A percentile compares a stretch with the other conserved stretches of the same genome.
phyloP scores from a whole-genome alignment of 768 basidiomycete genomes.

The Mycena indigotica region DNA sequence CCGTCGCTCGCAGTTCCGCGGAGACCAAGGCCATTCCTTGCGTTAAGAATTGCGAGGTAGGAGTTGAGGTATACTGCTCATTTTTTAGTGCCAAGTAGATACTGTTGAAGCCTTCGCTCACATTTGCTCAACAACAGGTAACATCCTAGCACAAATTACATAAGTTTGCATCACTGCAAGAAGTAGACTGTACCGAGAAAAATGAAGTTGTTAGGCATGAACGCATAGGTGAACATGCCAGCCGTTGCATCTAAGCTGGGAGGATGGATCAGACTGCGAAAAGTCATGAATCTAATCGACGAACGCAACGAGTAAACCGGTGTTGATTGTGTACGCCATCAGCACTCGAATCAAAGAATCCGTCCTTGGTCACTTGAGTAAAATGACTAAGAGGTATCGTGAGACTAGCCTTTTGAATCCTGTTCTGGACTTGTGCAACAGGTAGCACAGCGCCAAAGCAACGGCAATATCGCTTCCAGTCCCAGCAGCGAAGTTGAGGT shows the following conservation, averaged over 20 bases:
- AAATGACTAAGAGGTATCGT: neutral
- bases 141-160: conserved; percentile 34
- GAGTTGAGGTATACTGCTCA: conserved; percentile 56
- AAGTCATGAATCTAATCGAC: conserved; percentile 27
- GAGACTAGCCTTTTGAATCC: conserved; percentile 41
- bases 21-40: conserved; percentile 45
- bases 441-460: conserved; percentile 49
- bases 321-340: conserved; percentile 57
- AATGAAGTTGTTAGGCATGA: conserved; percentile 58
- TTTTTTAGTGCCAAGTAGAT: no score
- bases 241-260: conserved; percentile 47
- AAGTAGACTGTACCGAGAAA: conserved; percentile 43
- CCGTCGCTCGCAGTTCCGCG: conserved; percentile 23
- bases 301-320: conserved; percentile 48
- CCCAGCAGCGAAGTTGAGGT: conserved; percentile 52
- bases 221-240: conserved; percentile 48
- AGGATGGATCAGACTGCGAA: neutral
- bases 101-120: no score
- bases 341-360: conserved; percentile 51
- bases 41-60: conserved; percentile 58
- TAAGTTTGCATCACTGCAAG: neutral
- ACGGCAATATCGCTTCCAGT: conserved; percentile 56
- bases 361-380: conserved; percentile 38
- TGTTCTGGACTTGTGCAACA: conserved; percentile 50
- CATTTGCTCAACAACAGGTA: conserved; percentile 57